Percentiles rank a stretch among this genome's conserved stretches.
phyloP scores from a whole-genome alignment of 1,284 basidiomycete species.

The Puccinia novopanici region DNA sequence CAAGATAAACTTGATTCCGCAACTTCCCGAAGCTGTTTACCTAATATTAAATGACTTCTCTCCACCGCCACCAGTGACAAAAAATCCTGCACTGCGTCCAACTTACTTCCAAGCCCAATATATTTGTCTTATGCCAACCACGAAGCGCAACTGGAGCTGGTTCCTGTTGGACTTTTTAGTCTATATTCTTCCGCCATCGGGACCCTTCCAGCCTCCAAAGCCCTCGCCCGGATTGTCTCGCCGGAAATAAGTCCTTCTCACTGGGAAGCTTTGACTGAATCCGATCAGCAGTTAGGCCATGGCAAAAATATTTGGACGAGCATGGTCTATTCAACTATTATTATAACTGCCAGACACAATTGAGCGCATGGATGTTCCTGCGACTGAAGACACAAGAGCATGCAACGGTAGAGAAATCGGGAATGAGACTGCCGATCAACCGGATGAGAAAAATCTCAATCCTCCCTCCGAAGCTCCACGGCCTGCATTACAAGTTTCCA shows the following conservation, averaged over 20 bases:
- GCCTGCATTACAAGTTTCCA: neutral
- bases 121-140: too few relatives aligned
- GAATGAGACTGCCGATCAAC: neutral
- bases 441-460: neutral
- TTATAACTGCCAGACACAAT: neutral
- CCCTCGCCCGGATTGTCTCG: neutral
- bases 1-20: too few relatives aligned
- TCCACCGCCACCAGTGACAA: too few relatives aligned
- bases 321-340: neutral
- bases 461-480: neutral
- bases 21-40: too few relatives aligned
- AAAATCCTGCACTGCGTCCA: too few relatives aligned
- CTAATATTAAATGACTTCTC: too few relatives aligned
- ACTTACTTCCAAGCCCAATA: too few relatives aligned
- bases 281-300: neutral
- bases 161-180: neutral
- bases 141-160: too few relatives aligned
- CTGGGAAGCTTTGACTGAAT: neutral
- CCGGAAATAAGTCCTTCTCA: too few relatives aligned
- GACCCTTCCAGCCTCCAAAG: neutral
- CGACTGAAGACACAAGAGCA: neutral
- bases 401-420: neutral
- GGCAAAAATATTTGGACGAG: neutral
- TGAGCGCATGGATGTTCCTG: neutral
- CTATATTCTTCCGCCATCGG: neutral